Conservation (phyloP, 2,329 filamentous ascomycete species). For the Pseudopithomyces maydicus region DNA sequence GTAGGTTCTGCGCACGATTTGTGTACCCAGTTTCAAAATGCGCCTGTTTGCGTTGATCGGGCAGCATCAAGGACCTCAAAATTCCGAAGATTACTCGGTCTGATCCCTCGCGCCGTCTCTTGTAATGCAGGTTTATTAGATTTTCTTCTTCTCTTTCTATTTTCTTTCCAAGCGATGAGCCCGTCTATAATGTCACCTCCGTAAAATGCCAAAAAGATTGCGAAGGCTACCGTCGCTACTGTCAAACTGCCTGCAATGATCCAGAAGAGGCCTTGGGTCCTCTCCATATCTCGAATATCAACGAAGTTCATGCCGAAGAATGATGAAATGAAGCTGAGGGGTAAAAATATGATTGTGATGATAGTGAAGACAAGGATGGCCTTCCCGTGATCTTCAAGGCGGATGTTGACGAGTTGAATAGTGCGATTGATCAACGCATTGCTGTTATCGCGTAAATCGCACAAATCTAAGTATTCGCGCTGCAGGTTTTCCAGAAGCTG, state of each 20-base stretch:
- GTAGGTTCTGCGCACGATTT: neutral
- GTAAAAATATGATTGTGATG: conserved; percentile 51
- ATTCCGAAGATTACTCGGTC: conserved; percentile 15
- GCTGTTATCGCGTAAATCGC: conserved; percentile 50
- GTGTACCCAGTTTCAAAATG: conserved; percentile 7
- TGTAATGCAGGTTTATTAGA: conserved; percentile 10
- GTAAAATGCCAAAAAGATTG: conserved; percentile 49
- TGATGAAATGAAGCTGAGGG: conserved; percentile 49
- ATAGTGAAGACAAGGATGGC: conserved; percentile 52
- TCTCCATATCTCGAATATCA: conserved; percentile 48
- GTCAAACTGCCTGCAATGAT: conserved; percentile 47
- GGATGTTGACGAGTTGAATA: conserved; percentile 52
- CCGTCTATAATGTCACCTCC: conserved; percentile 45
- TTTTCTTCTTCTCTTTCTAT: conserved; percentile 19
- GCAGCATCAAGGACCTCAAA: conserved; percentile 16
- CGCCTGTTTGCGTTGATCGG: conserved; percentile 16
- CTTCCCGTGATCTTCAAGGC: conserved; percentile 52
- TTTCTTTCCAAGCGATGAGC: conserved; percentile 44
- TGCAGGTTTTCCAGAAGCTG: conserved; percentile 49
- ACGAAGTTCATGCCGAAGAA: conserved; percentile 53
- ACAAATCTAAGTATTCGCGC: conserved; percentile 46
- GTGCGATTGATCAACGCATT: conserved; percentile 51
- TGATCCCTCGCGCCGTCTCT: conserved; percentile 2
- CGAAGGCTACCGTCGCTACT: conserved; percentile 42
- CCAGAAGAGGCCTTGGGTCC: conserved; percentile 49